phyloP scores from a whole-genome alignment of 2,329 filamentous ascomycete genomes.

The Epichloe glyceriae region DNA sequence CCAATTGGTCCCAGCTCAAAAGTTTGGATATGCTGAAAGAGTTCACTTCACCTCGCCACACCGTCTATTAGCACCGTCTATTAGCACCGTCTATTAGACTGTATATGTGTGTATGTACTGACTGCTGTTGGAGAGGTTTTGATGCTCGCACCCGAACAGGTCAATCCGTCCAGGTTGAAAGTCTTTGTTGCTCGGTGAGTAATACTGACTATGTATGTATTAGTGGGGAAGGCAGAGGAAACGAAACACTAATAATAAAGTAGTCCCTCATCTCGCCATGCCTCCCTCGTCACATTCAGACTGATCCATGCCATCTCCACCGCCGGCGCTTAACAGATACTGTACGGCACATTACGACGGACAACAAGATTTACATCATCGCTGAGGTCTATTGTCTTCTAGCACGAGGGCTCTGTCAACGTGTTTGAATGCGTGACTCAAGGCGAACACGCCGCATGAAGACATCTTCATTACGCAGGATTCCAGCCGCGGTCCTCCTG shows the following conservation, averaged over 20 bases:
- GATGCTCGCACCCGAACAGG: too few relatives aligned
- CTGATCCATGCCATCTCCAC: not conserved
- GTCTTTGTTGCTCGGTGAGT: too few relatives aligned
- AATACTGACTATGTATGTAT: not conserved
- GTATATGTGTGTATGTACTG: too few relatives aligned
- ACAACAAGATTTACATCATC: not conserved
- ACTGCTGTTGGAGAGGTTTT: too few relatives aligned
- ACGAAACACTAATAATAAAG: slow-evolving; percentile 1
- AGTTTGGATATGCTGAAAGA: too few relatives aligned
- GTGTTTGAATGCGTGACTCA: not conserved
- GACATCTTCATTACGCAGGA: not conserved
- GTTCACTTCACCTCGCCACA: too few relatives aligned
- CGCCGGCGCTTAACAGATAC: not conserved
- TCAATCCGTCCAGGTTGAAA: too few relatives aligned
- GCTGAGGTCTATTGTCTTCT: not conserved
- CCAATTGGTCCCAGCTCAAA: too few relatives aligned
- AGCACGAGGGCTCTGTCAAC: not conserved
- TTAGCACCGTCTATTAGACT: too few relatives aligned
- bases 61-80: too few relatives aligned
- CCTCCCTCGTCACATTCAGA: slow-evolving; percentile 3
- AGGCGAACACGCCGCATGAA: not conserved
- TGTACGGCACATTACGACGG: not conserved
- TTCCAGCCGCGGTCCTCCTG: not conserved
- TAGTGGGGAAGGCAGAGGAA: slow-evolving; percentile 5
- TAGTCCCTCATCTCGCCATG: not conserved